Evolutionary conservation across 371 early-diverging fungal species (phyloP).

Genomic region (Mucor saturninus): DNA sequence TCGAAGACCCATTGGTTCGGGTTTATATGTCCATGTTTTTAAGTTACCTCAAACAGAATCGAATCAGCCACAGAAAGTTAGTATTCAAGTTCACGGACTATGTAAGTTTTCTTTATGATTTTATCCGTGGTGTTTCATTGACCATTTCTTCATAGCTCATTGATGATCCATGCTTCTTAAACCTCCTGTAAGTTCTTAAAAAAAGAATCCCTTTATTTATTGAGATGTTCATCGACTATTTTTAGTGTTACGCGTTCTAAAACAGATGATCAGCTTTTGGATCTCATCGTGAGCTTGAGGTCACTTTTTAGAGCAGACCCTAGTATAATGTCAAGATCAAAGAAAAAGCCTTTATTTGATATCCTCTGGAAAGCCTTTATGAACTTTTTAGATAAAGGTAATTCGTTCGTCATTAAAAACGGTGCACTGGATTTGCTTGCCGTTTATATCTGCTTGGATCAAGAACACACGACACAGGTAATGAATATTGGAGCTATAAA

Average conservation of each 20-base stretch:
- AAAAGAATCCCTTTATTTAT: no score
- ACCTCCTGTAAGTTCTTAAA: conserved; percentile 41
- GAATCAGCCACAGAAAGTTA: conserved; percentile 16
- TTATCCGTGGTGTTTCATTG: neutral
- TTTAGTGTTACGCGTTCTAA: conserved; percentile 39
- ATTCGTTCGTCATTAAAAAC: conserved; percentile 27
- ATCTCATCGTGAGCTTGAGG: conserved; percentile 42
- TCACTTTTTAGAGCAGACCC: conserved; percentile 53
- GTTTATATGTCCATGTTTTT: conserved; percentile 37
- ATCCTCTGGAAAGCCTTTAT: conserved; percentile 28
- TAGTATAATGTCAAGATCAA: conserved; percentile 44
- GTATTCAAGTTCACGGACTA: conserved; percentile 23
- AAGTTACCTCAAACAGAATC: conserved; percentile 34
- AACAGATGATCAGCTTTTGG: conserved; percentile 25
- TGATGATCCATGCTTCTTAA: conserved; percentile 31
- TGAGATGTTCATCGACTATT: neutral
- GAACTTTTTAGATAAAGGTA: conserved; percentile 18
- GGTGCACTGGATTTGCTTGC: conserved; percentile 44
- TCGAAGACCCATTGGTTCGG: conserved; percentile 21
- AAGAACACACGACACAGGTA: conserved; percentile 23
- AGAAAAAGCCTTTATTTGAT: conserved; percentile 29
- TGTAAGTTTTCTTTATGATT: conserved; percentile 21
- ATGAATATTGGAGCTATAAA: neutral
- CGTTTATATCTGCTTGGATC: conserved; percentile 34
- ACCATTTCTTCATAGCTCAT: conserved; percentile 32